Conservation (phyloP, 2,329 filamentous ascomycete species). For the Fusarium keratoplasticum region DNA sequence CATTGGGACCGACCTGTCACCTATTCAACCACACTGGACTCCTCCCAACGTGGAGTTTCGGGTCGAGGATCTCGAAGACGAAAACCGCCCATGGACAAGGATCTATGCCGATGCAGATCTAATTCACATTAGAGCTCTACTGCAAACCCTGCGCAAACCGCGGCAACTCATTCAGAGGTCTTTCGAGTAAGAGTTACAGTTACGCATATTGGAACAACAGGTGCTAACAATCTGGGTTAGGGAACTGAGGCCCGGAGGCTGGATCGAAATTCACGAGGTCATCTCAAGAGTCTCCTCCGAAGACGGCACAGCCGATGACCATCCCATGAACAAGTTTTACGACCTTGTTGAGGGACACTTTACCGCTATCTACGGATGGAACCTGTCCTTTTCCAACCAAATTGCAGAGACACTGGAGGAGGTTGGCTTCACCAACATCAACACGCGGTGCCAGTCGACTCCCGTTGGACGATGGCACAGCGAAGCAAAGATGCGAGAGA, state of each 20-base stretch:
- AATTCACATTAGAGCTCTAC: conserved; percentile 65
- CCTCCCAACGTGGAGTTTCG: conserved; percentile 68
- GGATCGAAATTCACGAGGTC: conserved; percentile 55
- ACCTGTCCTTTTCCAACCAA: conserved; percentile 44
- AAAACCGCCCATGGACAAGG: conserved; percentile 49
- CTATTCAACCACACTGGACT: conserved; percentile 59
- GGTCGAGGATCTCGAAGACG: conserved; percentile 53
- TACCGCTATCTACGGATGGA: conserved; percentile 50
- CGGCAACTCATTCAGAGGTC: conserved; percentile 60
- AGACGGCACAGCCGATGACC: conserved; percentile 46
- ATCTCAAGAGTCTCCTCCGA: conserved; percentile 48
- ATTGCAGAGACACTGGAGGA: conserved; percentile 46
- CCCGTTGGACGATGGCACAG: conserved; percentile 54
- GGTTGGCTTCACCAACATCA: conserved; percentile 51
- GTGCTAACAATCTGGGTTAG: conserved; percentile 38
- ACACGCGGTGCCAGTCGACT: conserved; percentile 44
- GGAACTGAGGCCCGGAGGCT: conserved; percentile 52
- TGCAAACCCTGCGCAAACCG: conserved; percentile 64
- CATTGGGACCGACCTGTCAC: conserved; percentile 59
- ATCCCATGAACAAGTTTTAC: conserved; percentile 51
- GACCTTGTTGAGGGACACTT: conserved; percentile 48
- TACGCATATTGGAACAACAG: background rate
- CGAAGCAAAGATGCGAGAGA: conserved; percentile 50
- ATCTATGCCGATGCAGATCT: conserved; percentile 59
- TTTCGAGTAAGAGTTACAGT: conserved; percentile 50